Percentiles rank a stretch among this genome's conserved stretches.
Evolutionary conservation across 306 rosid species (phyloP).

Genomic region (Rosa multiflora): DNA sequence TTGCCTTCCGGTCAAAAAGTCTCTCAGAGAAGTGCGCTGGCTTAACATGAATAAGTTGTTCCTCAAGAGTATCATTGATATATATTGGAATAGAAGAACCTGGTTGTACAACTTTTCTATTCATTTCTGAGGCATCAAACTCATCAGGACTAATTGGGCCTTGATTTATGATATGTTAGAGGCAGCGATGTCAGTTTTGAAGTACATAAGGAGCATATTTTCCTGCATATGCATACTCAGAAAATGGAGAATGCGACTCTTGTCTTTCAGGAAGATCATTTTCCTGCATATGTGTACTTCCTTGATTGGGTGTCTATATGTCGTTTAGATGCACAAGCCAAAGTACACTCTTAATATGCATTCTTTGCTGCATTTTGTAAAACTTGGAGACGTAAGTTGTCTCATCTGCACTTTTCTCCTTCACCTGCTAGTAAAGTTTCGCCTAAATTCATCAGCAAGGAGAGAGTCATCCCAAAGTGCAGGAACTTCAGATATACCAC

Average conservation of each 20-base stretch:
- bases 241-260: slow-evolving; percentile 36
- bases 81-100: slow-evolving; percentile 76
- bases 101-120: slow-evolving; percentile 57
- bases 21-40: too few relatives aligned
- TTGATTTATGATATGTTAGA: slow-evolving; percentile 47
- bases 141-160: slow-evolving; percentile 50
- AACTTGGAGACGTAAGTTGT: not conserved
- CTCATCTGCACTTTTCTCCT: not conserved
- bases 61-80: too few relatives aligned
- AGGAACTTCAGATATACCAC: not conserved
- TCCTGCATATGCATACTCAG: slow-evolving; percentile 51
- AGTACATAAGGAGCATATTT: slow-evolving; percentile 82
- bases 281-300: not conserved
- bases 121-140: slow-evolving; percentile 34
- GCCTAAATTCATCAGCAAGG: not conserved
- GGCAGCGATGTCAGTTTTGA: slow-evolving; percentile 87
- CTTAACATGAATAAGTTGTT: too few relatives aligned
- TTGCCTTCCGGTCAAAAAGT: too few relatives aligned
- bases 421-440: not conserved
- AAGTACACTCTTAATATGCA: too few relatives aligned
- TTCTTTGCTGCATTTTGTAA: not conserved
- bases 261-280: slow-evolving; percentile 49
- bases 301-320: not conserved
- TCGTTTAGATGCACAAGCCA: not conserved
- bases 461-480: not conserved